phyloP scores from a whole-genome alignment of 73 alveolate species.

The Symbiodinium pilosum region DNA sequence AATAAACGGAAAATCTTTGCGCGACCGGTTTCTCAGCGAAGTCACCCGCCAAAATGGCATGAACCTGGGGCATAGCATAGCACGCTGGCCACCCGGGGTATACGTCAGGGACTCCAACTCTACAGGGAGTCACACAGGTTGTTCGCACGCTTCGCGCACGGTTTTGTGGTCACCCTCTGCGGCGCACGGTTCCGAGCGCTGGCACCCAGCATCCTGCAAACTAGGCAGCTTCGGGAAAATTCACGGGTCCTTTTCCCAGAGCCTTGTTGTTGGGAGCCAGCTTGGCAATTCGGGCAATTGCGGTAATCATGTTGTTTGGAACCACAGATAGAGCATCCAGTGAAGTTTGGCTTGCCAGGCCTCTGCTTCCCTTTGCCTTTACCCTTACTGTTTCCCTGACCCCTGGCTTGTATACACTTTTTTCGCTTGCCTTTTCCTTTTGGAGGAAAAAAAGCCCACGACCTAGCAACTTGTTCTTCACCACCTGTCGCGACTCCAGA shows the following conservation, averaged over 20 bases:
- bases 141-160: no score
- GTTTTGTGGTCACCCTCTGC: background rate
- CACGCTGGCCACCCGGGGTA: no score
- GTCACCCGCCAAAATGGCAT: background rate
- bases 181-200: background rate
- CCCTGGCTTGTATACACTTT: background rate
- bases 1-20: background rate
- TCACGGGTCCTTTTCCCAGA: background rate
- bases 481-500: background rate
- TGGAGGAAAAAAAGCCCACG: slow-evolving; percentile 41
- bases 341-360: background rate
- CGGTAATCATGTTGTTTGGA: slow-evolving; percentile 19
- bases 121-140: background rate
- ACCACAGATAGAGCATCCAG: slow-evolving; percentile 37
- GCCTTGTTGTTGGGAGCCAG: background rate
- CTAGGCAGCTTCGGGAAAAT: background rate
- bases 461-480: background rate
- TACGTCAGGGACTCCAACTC: no score
- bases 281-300: background rate
- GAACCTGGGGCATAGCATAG: no score
- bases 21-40: background rate
- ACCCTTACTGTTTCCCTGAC: background rate
- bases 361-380: background rate
- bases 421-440: background rate
- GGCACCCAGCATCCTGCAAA: background rate